Conservation (phyloP, 1,284 basidiomycete genomes). For the Vanrija sp. region DNA sequence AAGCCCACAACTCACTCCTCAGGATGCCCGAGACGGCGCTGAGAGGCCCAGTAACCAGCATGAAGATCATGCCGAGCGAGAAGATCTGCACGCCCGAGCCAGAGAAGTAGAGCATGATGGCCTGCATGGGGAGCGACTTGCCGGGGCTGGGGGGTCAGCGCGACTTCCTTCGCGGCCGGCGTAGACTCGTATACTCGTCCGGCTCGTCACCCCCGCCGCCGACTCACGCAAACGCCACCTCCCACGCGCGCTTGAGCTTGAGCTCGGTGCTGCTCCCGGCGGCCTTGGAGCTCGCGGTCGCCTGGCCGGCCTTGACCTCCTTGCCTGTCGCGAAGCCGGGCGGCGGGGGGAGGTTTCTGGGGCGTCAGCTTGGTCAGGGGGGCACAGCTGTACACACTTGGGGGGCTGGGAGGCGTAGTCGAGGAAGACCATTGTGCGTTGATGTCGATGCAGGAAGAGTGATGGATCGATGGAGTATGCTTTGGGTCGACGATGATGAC, state of each 20-base stretch:
- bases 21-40: slow-evolving; percentile 73
- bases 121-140: slow-evolving; percentile 87
- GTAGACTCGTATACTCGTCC: background rate
- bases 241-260: slow-evolving; percentile 80
- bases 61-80: slow-evolving; percentile 87
- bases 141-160: slow-evolving; percentile 55
- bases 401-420: too few species aligned
- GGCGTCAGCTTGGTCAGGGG: too few species aligned
- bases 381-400: too few species aligned
- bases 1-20: slow-evolving; percentile 56
- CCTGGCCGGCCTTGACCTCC: background rate
- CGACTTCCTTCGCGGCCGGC: background rate
- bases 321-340: too few species aligned
- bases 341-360: too few species aligned
- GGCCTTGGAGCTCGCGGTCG: background rate
- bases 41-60: slow-evolving; percentile 76
- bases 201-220: background rate
- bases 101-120: slow-evolving; percentile 94
- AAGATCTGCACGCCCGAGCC: slow-evolving; percentile 89
- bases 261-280: slow-evolving; percentile 49
- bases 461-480: too few species aligned
- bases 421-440: too few species aligned
- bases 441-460: too few species aligned
- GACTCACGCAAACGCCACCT: slow-evolving; percentile 63
- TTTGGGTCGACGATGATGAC: too few species aligned